Evolutionary conservation across 2,329 filamentous ascomycete genomes (phyloP), one percentile per base, ranked within the genome.

Genomic region (Colletotrichum tofieldiae): DNA sequence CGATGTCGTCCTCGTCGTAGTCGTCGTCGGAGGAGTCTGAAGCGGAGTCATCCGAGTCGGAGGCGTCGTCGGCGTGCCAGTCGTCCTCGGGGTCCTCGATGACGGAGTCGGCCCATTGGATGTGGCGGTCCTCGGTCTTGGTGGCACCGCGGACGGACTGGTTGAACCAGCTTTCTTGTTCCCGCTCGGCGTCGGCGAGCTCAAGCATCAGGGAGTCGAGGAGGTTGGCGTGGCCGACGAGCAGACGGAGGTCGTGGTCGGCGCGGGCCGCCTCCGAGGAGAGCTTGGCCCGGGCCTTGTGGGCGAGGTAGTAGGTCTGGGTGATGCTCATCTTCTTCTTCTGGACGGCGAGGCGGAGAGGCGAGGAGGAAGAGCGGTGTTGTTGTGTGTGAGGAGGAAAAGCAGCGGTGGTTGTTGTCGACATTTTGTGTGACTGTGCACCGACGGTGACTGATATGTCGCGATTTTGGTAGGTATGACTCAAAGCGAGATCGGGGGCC

Each of bases 111-210:
- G 94, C 93, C 94, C 94, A 98, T 87, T 96, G 93, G 77, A 97
- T 91, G 85, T 94, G 94, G 82, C 89, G 90, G 74, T 93, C 89
- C 49, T 76, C 71, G 37, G 75, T 78, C 73, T 80, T 79, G 81
- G 87, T 87, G 77, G 93, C 93, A 79, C 93, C 93, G 81, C 90
- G 92, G 84, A 98, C 94, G 74, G 94, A 96, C 83, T 95, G 93
- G 90, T 98, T 97, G 92, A 98, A 98, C 95, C 95, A 98, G 76
- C 91, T 92, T 85, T 98, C 96, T 85, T 98, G 96, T 84, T 98
- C 95, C 78, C 92, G 91, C 88, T 98, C 96, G 80, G 96, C 96
- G 72, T 97, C 94, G 83, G 95, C 93, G 72, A 99, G 93, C 81
- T 90, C 87, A 77, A 96, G 90, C 96, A 98, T 98, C 81, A 99